phyloP scores from a whole-genome alignment of 345 rosid species.

The Anacardium occidentale region DNA sequence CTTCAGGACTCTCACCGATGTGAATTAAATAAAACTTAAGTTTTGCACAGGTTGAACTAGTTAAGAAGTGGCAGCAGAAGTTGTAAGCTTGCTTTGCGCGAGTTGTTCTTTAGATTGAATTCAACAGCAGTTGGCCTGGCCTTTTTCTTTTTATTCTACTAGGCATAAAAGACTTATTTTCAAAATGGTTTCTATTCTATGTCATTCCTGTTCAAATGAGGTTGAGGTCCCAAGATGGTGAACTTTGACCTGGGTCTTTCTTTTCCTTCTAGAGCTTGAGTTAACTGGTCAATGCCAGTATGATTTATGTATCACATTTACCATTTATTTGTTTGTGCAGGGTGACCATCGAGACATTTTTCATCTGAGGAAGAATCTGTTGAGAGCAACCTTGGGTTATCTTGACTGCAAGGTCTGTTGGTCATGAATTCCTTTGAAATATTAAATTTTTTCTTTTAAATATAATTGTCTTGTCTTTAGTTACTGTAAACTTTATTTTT shows the following conservation, averaged over 20 bases:
- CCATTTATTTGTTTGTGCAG: conserved; percentile 37
- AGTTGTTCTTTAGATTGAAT: not conserved
- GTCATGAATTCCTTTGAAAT: conserved; percentile 9
- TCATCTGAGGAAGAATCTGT: conserved; percentile 72
- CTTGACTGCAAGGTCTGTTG: conserved; percentile 67
- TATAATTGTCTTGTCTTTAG: conserved; percentile 3
- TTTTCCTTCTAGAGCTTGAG: not conserved
- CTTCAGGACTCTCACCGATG: not conserved
- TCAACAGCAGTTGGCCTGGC: not conserved
- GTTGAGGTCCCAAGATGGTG: not conserved
- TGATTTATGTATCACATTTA: not conserved
- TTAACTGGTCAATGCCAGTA: not conserved
- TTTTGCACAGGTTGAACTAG: conserved; percentile 8
- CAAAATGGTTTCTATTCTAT: not conserved
- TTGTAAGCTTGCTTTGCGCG: not conserved
- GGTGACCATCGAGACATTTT: conserved; percentile 72
- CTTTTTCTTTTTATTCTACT: not conserved
- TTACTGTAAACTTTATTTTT: not conserved
- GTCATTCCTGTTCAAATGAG: not conserved
- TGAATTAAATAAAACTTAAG: not conserved
- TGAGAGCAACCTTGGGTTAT: conserved; percentile 54
- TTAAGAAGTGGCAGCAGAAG: conserved; percentile 6
- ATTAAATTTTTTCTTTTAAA: not conserved
- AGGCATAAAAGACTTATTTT: not conserved
- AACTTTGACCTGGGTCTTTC: not conserved